A percentile compares a stretch with the other conserved stretches of the same genome.
Evolutionary conservation across 495 filamentous ascomycete species (phyloP).

Genomic region (Hypoxylon cercidicola): DNA sequence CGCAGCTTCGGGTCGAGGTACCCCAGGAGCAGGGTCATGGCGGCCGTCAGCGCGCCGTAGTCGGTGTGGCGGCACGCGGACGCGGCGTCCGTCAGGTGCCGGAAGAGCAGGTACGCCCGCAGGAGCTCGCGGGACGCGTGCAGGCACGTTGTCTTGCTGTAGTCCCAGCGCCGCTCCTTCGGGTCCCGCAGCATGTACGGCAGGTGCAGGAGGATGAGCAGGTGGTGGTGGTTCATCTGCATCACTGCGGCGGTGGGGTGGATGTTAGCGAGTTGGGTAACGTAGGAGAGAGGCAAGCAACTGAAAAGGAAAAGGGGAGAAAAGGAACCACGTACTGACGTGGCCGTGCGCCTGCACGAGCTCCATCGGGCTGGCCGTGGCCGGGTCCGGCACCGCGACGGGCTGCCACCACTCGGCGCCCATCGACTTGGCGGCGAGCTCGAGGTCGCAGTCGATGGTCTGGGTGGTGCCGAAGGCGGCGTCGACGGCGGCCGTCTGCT

Average conservation of each 20-base stretch:
- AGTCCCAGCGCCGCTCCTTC: constrained; percentile 56
- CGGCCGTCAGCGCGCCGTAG: constrained; percentile 57
- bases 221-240: constrained; percentile 60
- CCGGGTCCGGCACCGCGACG: constrained; percentile 26
- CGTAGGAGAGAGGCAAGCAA: too few species aligned
- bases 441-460: constrained; percentile 57
- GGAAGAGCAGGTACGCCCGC: constrained; percentile 52
- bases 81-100: constrained; percentile 44
- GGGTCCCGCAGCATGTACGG: constrained; percentile 59
- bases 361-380: constrained; percentile 17
- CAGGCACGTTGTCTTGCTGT: constrained; percentile 58
- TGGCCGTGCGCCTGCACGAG: constrained; percentile 41
- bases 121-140: constrained; percentile 55
- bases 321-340: constrained; percentile 21
- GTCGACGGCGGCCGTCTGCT: constrained; percentile 5
- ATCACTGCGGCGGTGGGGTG: constrained; percentile 33
- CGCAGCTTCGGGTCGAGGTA: constrained; percentile 50
- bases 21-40: constrained; percentile 57
- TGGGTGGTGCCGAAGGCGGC: constrained; percentile 49
- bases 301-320: background rate
- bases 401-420: constrained; percentile 53
- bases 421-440: constrained; percentile 49
- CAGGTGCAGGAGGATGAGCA: constrained; percentile 56
- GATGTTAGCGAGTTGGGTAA: too few species aligned
- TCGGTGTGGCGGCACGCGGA: constrained; percentile 57